Base-by-base conservation (phyloP, 306 rosid species). In the Trifolium fragiferum region DNA sequence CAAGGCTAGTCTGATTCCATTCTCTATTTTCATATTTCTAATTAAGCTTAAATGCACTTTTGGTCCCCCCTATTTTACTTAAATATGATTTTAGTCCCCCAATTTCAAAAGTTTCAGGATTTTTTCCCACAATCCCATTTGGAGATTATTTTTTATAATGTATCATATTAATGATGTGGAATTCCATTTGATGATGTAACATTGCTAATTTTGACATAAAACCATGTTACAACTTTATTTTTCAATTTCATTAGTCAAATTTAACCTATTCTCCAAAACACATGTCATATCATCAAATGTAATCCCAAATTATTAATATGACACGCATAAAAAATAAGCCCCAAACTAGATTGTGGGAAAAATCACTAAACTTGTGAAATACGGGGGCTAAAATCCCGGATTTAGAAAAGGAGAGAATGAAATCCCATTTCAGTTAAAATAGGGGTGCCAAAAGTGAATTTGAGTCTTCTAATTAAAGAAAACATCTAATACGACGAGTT, bases 21-120 rank as follows among this genome's bases (percentile, higher is more conserved):
- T 35, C 50, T 37, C 65, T 35, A 70, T 20, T 54, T 27, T 21
- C 9, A 19, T 25, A 47, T 51, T 68, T 59, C 70, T 18, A 51
- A 67, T 51, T 49, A 59, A 15, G 50, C 50, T 1, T 44, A 44
- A 12, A 44, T 44, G 8, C 50, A 44, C n/a, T 44, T 44, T 44
- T 44, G n/a, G 49, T 12, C 50, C 16, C n/a, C 5, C 33, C 33
- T 5, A 11, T 43, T 43, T 9, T 11, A 43, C 14, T 12, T n/a
- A 11, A 43, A 43, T 14, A 11, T 6, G 5, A 12, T 43, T 43
- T 12, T 43, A 43, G 49, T 43, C 49, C 15, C 46, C 46, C 14
- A 40, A 12, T 40, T 10, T 40, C 46, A 40, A 3, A 40, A 40
- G 46, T 10, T 9, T 40, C 46, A 40, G 3, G 46, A 40, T 40